These are phyloP conservation scores for Earliella scabrosa DNA, from an alignment of 1,284 basidiomycete genomes.

Conservation along the genomic window DNA sequence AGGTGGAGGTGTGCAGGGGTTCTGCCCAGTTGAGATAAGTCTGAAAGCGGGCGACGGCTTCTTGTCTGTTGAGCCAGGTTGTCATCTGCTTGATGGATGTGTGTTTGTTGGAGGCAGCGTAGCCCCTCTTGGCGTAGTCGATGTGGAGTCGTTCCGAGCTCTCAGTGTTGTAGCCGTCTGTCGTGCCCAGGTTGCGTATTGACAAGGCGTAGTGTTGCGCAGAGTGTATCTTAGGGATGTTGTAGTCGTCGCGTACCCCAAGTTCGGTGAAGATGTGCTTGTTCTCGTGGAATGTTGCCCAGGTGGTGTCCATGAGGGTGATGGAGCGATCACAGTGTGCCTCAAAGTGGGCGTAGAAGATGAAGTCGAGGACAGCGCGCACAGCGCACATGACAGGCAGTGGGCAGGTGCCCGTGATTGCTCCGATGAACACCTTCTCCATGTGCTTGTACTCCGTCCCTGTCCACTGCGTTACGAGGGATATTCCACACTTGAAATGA, in stretches of 20 bases:
- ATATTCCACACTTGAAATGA: constrained; percentile 31
- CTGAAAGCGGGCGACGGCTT: constrained; percentile 13
- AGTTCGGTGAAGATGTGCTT: constrained; percentile 30
- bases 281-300: constrained; percentile 26
- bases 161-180: constrained; percentile 32
- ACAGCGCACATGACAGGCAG: constrained; percentile 9
- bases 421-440: constrained; percentile 30
- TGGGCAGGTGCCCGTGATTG: constrained; percentile 20
- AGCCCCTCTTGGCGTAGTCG: constrained; percentile 30
- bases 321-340: constrained; percentile 24
- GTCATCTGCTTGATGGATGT: constrained; percentile 30
- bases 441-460: constrained; percentile 33
- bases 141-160: constrained; percentile 32
- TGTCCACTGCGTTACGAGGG: constrained; percentile 28
- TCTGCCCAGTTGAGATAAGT: constrained; percentile 11
- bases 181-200: constrained; percentile 26
- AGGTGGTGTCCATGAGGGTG: constrained; percentile 10
- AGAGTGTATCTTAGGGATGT: constrained; percentile 36
- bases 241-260: constrained; percentile 28
- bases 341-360: constrained; percentile 29
- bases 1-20: background rate
- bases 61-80: constrained; percentile 22
- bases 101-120: constrained; percentile 26
- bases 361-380: constrained; percentile 34
- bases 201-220: constrained; percentile 25